A percentile compares a stretch with the other conserved stretches of the same genome.
phyloP scores from a whole-genome alignment of 2,329 filamentous ascomycete genomes.

The Neoascochyta sp. region DNA sequence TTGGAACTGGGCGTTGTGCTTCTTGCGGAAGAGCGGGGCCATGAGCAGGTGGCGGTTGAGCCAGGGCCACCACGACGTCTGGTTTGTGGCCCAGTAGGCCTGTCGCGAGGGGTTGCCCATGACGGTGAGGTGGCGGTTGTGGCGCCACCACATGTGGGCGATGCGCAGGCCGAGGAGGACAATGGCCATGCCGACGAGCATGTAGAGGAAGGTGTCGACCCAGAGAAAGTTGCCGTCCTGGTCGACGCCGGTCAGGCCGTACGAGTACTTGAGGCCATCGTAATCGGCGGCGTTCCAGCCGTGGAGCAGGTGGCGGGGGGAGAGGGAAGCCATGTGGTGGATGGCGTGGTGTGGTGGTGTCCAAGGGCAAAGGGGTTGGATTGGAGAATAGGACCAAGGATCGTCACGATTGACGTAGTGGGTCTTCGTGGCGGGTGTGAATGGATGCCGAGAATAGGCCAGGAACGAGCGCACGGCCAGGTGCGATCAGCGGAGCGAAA shows the following conservation, averaged over 20 bases:
- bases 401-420: background rate
- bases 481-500: constrained; percentile 10
- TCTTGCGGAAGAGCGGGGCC: constrained; percentile 68
- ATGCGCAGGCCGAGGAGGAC: constrained; percentile 43
- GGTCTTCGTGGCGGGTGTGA: constrained; percentile 8
- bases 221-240: constrained; percentile 48
- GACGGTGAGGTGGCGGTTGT: constrained; percentile 46
- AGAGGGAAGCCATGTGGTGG: constrained; percentile 23
- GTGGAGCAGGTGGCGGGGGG: constrained; percentile 25
- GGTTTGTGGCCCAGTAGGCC: constrained; percentile 47
- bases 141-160: constrained; percentile 41
- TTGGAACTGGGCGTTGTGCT: constrained; percentile 73
- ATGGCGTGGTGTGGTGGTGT: constrained; percentile 6
- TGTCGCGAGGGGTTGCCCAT: constrained; percentile 42
- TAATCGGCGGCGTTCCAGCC: constrained; percentile 30
- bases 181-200: constrained; percentile 30
- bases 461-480: constrained; percentile 13
- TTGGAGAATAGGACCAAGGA: constrained; percentile 2
- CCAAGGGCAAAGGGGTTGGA: constrained; percentile 3
- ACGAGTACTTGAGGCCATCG: constrained; percentile 38
- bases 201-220: constrained; percentile 44
- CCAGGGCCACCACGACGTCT: constrained; percentile 51
- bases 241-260: constrained; percentile 48
- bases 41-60: constrained; percentile 63
- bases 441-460: constrained; percentile 4